Percentiles rank a stretch among this genome's conserved stretches.
phyloP scores from a whole-genome alignment of 2,329 filamentous ascomycete genomes.

The Scortechinia acanthostroma region DNA sequence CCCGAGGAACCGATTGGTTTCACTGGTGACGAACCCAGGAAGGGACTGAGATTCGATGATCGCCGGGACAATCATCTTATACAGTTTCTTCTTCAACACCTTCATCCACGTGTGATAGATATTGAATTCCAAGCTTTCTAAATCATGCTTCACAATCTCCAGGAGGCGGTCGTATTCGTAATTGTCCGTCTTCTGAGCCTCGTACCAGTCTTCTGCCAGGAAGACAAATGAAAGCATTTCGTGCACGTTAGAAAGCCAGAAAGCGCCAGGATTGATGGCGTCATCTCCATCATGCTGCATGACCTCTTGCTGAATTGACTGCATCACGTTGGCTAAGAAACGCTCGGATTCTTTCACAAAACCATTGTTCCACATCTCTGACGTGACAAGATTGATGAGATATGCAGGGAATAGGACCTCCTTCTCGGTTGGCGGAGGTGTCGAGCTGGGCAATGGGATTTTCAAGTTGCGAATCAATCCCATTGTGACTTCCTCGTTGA shows the following conservation, averaged over 20 bases:
- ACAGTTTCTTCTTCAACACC: constrained; percentile 95
- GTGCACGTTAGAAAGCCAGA: constrained; percentile 98
- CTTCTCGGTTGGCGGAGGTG: constrained; percentile 89
- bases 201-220: constrained; percentile 98
- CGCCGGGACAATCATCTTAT: constrained; percentile 98
- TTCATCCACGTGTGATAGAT: constrained; percentile 99
- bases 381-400: constrained; percentile 96
- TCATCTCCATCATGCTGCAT: constrained; percentile 98
- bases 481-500: constrained; percentile 95
- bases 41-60: constrained; percentile 99
- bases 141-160: constrained; percentile 97
- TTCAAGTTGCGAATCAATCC: constrained; percentile 93
- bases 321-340: constrained; percentile 98
- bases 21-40: constrained; percentile 95
- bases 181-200: constrained; percentile 97
- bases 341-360: constrained; percentile 99
- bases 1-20: constrained; percentile 95
- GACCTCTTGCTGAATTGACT: constrained; percentile 97
- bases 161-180: constrained; percentile 96
- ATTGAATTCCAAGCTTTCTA: constrained; percentile 98
- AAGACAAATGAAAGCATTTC: constrained; percentile 99
- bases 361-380: constrained; percentile 99
- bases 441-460: constrained; percentile 82
- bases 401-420: constrained; percentile 98
- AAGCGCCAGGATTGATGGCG: constrained; percentile 91